Percentiles rank a stretch among this genome's conserved stretches.
Evolutionary conservation across 352 stramenopile species (phyloP).

Genomic region (Hyaloperonospora arabidopsidis): DNA sequence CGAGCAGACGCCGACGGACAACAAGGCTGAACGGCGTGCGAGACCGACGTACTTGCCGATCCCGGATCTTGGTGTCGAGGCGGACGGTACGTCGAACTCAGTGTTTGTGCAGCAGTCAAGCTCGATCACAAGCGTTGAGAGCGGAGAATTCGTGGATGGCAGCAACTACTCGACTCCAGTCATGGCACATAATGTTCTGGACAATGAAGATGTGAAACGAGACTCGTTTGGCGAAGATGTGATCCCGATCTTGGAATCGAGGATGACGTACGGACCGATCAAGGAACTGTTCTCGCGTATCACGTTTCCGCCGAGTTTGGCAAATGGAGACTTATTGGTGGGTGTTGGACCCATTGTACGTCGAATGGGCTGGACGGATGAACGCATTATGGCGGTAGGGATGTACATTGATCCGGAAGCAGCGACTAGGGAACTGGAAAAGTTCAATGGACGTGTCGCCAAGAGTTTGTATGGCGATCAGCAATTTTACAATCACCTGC

Average conservation of each 20-base stretch:
- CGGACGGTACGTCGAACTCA: conserved; percentile 22
- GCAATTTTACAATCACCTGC: conserved; percentile 59
- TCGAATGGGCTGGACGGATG: conserved; percentile 75
- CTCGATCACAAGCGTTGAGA: conserved; percentile 6
- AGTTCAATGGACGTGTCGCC: conserved; percentile 42
- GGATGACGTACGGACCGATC: conserved; percentile 57
- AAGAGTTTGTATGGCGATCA: conserved; percentile 71
- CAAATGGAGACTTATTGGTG: conserved; percentile 65
- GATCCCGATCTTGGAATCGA: conserved; percentile 51
- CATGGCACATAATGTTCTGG: conserved; percentile 21
- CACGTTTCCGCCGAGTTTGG: conserved; percentile 67
- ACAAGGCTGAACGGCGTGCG: conserved; percentile 50
- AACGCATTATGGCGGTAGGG: conserved; percentile 69
- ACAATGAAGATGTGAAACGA: conserved; percentile 25
- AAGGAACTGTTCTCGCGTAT: conserved; percentile 74
- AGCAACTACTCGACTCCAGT: conserved; percentile 15
- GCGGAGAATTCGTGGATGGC: conserved; percentile 1
- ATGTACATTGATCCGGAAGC: conserved; percentile 71
- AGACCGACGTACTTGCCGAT: conserved; percentile 65
- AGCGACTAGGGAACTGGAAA: conserved; percentile 43
- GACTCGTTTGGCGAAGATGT: conserved; percentile 34
- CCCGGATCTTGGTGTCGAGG: conserved; percentile 38
- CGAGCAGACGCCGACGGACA: conserved; percentile 40
- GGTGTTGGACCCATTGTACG: conserved; percentile 69
- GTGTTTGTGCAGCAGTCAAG: conserved; percentile 18